Base-by-base conservation (phyloP, 2,329 filamentous ascomycete genomes). In the Alternaria sp. region DNA sequence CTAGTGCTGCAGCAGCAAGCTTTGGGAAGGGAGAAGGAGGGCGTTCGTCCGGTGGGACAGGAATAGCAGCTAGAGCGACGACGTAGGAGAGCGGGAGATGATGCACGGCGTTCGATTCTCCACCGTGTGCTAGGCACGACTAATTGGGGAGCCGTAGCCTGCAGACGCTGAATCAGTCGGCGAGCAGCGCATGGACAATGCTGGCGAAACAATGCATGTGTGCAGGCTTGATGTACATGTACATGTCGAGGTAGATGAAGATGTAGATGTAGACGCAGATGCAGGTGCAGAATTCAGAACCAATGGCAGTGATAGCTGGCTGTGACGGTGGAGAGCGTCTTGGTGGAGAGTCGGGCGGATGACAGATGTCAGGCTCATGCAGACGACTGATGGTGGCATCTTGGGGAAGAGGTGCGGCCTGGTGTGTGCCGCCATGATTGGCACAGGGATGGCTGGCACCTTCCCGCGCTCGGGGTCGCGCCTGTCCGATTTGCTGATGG, bases 381-480 rank as follows among this genome's bases (percentile, higher is more conserved):
- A 54, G 44, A 42, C 55, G 46, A 44, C 51, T 62, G 62, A 63
- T 64, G 63, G 58, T 55, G 68, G 66, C 68, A 65, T 53, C 65
- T 68, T 66, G n/a, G 58, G 62, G 66, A 34, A 55, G 68, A 72
- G 59, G 69, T 70, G 63, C 61, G 63, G 72, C 63, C 50, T 42
- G 39, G 51, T 48, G 44, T 49, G 50, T 37, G 51, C 51, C 48
- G 40, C 54, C 46, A 50, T 72, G 72, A 76, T 75, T 70, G 67
- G 68, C 72, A 58, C 69, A 71, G 69, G 73, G 72, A 63, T 73
- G 34, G 17, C 31, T 45, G n/a, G 59, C 63, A 41, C 68, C 62
- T 67, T 61, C 31, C 68, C 62, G 42, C 53, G 64, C 62, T 42
- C 42, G 58, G 65, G 57, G 53, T 62, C 55, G 66, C 57, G 63